phyloP scores from a whole-genome alignment of 371 early-diverging fungal genomes.

The Syncephalis fuscata region DNA sequence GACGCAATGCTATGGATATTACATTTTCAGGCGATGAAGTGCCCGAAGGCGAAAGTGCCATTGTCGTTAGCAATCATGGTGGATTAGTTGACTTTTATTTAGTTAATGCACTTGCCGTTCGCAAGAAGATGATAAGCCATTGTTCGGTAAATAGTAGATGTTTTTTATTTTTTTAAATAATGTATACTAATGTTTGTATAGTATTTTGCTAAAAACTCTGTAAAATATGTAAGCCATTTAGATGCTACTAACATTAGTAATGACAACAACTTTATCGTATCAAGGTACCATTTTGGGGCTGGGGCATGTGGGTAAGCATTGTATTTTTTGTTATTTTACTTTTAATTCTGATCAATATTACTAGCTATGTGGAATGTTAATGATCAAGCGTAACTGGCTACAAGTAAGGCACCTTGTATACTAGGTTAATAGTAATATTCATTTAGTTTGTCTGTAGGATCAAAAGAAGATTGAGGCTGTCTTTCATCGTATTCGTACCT shows the following conservation, averaged over 20 bases:
- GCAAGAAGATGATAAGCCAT: conserved; percentile 40
- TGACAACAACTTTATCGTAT: background rate
- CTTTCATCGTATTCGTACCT: conserved; percentile 31
- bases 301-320: conserved; percentile 36
- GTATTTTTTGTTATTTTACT: background rate
- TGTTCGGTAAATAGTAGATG: conserved; percentile 25
- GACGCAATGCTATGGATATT: conserved; percentile 32
- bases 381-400: conserved; percentile 47
- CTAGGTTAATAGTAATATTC: background rate
- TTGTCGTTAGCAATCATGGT: conserved; percentile 44
- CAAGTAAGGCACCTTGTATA: conserved; percentile 3
- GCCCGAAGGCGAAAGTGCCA: conserved; percentile 32
- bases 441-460: conserved; percentile 17
- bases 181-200: conserved; percentile 5
- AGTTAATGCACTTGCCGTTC: conserved; percentile 38
- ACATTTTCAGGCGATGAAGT: conserved; percentile 44
- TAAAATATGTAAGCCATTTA: conserved; percentile 36
- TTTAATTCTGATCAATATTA: conserved; percentile 5
- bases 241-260: background rate
- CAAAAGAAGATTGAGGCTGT: conserved; percentile 33
- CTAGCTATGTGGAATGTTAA: conserved; percentile 48
- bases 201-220: conserved; percentile 59
- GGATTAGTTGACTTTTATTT: conserved; percentile 47
- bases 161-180: background rate
- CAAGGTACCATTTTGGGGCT: conserved; percentile 38